Conservation (phyloP, 2,329 filamentous ascomycete genomes). For the Calonectria pauciramosa region DNA sequence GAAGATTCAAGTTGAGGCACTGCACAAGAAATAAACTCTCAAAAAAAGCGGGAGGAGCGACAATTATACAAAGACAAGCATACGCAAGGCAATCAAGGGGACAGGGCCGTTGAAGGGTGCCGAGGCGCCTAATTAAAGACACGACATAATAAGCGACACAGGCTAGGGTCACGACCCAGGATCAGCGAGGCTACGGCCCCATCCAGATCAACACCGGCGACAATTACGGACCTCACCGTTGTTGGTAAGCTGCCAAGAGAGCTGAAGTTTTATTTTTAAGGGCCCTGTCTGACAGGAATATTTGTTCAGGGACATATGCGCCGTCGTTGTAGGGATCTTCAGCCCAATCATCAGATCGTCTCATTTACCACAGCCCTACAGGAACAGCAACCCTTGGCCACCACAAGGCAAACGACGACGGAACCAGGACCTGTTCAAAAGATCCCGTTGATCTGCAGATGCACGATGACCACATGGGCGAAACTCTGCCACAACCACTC, state of each 20-base stretch:
- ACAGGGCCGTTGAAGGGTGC: neutral
- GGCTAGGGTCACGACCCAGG: constrained; percentile 38
- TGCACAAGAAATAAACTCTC: neutral
- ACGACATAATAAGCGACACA: constrained; percentile 39
- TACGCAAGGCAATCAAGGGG: constrained; percentile 2
- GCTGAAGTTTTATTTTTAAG: neutral
- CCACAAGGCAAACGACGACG: neutral
- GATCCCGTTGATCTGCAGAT: neutral
- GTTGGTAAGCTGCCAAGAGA: constrained; percentile 8
- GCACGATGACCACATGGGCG: neutral
- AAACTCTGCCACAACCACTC: constrained; percentile 4
- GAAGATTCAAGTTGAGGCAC: neutral
- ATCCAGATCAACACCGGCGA: neutral
- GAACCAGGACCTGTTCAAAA: neutral
- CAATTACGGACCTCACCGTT: constrained; percentile 16
- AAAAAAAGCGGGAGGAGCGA: neutral
- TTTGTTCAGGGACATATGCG: neutral
- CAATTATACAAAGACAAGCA: neutral
- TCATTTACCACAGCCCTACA: constrained; percentile 14
- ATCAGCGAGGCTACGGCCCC: constrained; percentile 30
- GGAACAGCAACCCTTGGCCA: neutral
- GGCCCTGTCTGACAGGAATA: neutral
- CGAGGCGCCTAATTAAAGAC: constrained; percentile 17
- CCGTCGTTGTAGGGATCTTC: neutral
- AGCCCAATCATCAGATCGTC: neutral